These are phyloP conservation scores for Fusarium musae DNA, from an alignment of 2,329 filamentous ascomycete genomes.

Conservation along the genomic window DNA sequence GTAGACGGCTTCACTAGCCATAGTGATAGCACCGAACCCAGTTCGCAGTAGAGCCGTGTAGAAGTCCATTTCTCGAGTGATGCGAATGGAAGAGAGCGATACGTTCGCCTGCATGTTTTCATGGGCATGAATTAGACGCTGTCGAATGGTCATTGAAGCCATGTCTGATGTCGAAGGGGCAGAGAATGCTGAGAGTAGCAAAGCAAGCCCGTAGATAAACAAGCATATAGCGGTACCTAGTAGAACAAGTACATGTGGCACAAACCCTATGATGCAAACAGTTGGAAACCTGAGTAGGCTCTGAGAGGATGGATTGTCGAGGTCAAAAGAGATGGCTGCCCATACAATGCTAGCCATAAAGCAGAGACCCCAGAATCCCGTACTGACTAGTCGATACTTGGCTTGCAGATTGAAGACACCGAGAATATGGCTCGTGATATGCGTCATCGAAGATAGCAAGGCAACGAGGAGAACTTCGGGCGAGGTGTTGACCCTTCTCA, in stretches of 20 bases:
- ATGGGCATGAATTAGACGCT: slow-evolving; percentile 78
- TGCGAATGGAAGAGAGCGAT: slow-evolving; percentile 81
- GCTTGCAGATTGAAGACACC: slow-evolving; percentile 84
- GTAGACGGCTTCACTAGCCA: slow-evolving; percentile 95
- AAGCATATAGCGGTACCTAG: slow-evolving; percentile 80
- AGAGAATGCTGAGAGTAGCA: slow-evolving; percentile 74
- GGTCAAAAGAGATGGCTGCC: slow-evolving; percentile 73
- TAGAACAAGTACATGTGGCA: slow-evolving; percentile 91
- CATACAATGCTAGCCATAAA: slow-evolving; percentile 89
- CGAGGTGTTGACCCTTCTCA: slow-evolving; percentile 85
- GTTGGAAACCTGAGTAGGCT: slow-evolving; percentile 89
- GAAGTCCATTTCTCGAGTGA: slow-evolving; percentile 92
- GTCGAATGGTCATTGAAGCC: slow-evolving; percentile 57
- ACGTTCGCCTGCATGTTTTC: slow-evolving; percentile 93
- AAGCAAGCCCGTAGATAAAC: slow-evolving; percentile 79
- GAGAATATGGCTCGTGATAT: slow-evolving; percentile 84
- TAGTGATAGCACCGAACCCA: slow-evolving; percentile 88
- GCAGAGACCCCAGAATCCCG: slow-evolving; percentile 87
- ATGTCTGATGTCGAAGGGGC: slow-evolving; percentile 45
- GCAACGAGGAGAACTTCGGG: slow-evolving; percentile 89
- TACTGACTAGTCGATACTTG: slow-evolving; percentile 84
- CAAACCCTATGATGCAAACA: slow-evolving; percentile 93
- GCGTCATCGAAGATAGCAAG: slow-evolving; percentile 88
- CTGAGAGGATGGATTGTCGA: slow-evolving; percentile 68
- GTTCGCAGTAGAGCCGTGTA: slow-evolving; percentile 89